Conservation (phyloP, 768 basidiomycete species). For the Auricularia sp. region DNA sequence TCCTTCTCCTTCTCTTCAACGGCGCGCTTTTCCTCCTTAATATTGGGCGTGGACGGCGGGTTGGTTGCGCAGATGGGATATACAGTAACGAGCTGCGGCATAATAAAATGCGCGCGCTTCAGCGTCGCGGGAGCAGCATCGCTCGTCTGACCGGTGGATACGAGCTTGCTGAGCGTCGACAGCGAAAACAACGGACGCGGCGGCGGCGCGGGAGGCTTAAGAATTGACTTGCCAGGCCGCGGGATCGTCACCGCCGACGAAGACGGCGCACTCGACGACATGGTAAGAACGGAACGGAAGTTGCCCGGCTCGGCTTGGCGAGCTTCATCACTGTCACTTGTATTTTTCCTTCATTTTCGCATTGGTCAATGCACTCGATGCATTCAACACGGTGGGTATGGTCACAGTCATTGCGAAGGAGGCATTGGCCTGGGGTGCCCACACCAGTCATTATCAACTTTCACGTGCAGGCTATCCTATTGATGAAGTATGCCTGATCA, state of each 20-base stretch:
- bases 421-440: no score
- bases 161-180: conserved; percentile 56
- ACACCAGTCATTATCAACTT: no score
- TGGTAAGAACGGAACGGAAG: background rate
- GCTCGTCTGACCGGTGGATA: conserved; percentile 42
- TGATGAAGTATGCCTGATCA: no score
- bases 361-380: no score
- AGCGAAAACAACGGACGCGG: conserved; percentile 59
- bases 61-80: conserved; percentile 83
- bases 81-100: conserved; percentile 75
- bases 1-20: conserved; percentile 69
- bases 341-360: no score
- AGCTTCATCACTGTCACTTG: no score
- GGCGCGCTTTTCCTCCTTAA: conserved; percentile 75
- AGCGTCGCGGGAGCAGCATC: conserved; percentile 43
- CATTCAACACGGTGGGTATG: no score
- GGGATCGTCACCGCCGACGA: conserved; percentile 76
- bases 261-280: conserved; percentile 34
- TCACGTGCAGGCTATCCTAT: no score
- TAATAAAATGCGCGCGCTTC: conserved; percentile 84
- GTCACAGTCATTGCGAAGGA: no score
- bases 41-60: conserved; percentile 69
- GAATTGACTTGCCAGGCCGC: conserved; percentile 69
- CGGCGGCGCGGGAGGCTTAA: conserved; percentile 63
- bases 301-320: no score